phyloP scores from a whole-genome alignment of 2,329 filamentous ascomycete species.

The Pseudocercospora vitis region DNA sequence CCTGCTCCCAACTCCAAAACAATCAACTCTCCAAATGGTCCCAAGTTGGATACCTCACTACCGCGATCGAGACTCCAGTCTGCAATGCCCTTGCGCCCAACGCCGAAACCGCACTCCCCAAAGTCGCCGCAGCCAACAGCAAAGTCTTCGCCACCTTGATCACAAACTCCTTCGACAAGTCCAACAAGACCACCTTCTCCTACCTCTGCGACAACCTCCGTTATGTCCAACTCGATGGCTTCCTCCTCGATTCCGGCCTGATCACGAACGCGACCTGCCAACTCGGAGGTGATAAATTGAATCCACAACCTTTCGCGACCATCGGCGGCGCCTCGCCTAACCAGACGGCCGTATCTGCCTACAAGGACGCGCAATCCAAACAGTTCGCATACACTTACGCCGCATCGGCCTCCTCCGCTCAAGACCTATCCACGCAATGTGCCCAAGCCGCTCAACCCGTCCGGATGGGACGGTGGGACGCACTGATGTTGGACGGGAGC shows the following conservation, averaged over 20 bases:
- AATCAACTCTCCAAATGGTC: constrained; percentile 26
- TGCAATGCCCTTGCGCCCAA: constrained; percentile 25
- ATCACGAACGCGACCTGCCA: constrained; percentile 28
- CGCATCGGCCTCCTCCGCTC: constrained; percentile 17
- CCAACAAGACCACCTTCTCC: constrained; percentile 19
- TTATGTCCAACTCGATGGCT: constrained; percentile 26
- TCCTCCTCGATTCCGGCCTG: constrained; percentile 25
- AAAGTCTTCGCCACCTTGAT: constrained; percentile 30
- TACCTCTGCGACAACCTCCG: constrained; percentile 33
- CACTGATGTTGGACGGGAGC: constrained; percentile 21
- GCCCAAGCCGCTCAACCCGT: constrained; percentile 8
- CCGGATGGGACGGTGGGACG: constrained; percentile 13
- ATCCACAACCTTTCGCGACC: constrained; percentile 19
- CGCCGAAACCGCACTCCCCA: constrained; percentile 22
- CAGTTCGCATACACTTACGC: constrained; percentile 28
- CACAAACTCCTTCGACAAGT: constrained; percentile 26
- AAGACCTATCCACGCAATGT: constrained; percentile 22
- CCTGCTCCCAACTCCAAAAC: constrained; percentile 26
- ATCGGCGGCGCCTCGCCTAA: constrained; percentile 6
- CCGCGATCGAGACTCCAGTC: constrained; percentile 25
- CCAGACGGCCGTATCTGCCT: constrained; percentile 18
- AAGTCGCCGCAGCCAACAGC: constrained; percentile 27
- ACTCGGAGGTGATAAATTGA: constrained; percentile 4
- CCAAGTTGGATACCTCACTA: constrained; percentile 22
- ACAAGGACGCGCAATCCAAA: constrained; percentile 22